These are phyloP conservation scores for Camellia oleifera DNA, from an alignment of 179 eudicot genomes.

Conservation along the genomic window DNA sequence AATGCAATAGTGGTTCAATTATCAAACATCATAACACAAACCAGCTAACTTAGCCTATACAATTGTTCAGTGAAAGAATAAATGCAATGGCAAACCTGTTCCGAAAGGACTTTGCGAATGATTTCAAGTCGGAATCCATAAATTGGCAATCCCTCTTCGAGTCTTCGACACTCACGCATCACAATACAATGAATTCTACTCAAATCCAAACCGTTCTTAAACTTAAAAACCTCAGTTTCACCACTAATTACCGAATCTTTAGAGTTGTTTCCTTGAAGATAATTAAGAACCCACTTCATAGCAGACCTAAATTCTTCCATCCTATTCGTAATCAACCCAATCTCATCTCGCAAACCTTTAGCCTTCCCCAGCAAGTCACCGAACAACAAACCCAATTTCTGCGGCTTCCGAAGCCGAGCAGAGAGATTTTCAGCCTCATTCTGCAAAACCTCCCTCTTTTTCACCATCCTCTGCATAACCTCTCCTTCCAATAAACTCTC, in stretches of 20 bases:
- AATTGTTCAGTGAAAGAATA: not conserved
- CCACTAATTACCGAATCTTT: not conserved
- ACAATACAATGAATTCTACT: constrained; percentile 20
- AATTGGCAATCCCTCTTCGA: constrained; percentile 41
- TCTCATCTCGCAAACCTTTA: constrained; percentile 20
- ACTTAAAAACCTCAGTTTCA: not conserved
- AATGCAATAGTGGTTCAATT: not conserved
- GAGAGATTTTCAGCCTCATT: constrained; percentile 17
- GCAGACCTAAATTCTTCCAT: constrained; percentile 30
- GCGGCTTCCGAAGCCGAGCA: not conserved
- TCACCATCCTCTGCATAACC: constrained; percentile 15
- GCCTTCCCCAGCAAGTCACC: constrained; percentile 13
- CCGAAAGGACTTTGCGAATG: constrained; percentile 33
- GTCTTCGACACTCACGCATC: constrained; percentile 35
- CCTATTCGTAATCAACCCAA: constrained; percentile 18
- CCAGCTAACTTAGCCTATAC: not conserved
- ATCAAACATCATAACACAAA: not conserved
- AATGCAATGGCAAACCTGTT: constrained; percentile 45
- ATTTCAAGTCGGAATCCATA: constrained; percentile 36
- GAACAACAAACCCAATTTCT: not conserved
- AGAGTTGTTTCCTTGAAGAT: constrained; percentile 22
- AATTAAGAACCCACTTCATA: constrained; percentile 21
- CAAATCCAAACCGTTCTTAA: constrained; percentile 25
- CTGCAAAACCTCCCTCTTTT: constrained; percentile 11
- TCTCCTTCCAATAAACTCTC: constrained; percentile 19